phyloP scores from a whole-genome alignment of 2,329 filamentous ascomycete species.

The Fusarium nelsonii region DNA sequence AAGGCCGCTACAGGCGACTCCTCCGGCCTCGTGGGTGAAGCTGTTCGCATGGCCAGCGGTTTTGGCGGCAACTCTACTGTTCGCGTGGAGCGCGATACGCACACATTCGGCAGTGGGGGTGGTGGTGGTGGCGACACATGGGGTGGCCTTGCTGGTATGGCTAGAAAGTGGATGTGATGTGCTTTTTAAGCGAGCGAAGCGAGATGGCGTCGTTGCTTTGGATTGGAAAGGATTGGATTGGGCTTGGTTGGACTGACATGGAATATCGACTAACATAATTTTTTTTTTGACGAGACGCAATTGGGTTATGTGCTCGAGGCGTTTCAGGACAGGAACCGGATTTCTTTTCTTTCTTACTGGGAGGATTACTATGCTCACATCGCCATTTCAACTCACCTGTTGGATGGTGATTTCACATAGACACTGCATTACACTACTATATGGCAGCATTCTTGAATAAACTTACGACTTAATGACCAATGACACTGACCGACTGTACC shows the following conservation, averaged over 20 bases:
- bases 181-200: slow-evolving; percentile 9
- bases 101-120: slow-evolving; percentile 52
- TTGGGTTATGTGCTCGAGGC: slow-evolving; percentile 34
- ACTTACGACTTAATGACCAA: slow-evolving; percentile 38
- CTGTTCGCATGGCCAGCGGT: slow-evolving; percentile 64
- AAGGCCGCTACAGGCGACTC: slow-evolving; percentile 62
- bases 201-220: slow-evolving; percentile 16
- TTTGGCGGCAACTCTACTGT: slow-evolving; percentile 46
- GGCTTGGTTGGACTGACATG: background rate
- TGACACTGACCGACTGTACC: background rate
- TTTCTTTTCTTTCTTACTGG: slow-evolving; percentile 3
- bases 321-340: slow-evolving; percentile 40
- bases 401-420: slow-evolving; percentile 20
- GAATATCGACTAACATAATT: slow-evolving; percentile 8
- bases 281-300: slow-evolving; percentile 16
- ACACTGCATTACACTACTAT: slow-evolving; percentile 7
- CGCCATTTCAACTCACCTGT: background rate
- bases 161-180: slow-evolving; percentile 58
- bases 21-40: slow-evolving; percentile 66
- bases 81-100: slow-evolving; percentile 53
- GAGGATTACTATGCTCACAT: slow-evolving; percentile 18
- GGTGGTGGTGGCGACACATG: slow-evolving; percentile 51
- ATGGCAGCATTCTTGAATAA: slow-evolving; percentile 36
- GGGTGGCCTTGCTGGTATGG: slow-evolving; percentile 54
- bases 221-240: background rate